Percentiles rank a stretch among this genome's conserved stretches.
phyloP scores from a whole-genome alignment of 352 stramenopile genomes.

The Globisporangium irregulare region DNA sequence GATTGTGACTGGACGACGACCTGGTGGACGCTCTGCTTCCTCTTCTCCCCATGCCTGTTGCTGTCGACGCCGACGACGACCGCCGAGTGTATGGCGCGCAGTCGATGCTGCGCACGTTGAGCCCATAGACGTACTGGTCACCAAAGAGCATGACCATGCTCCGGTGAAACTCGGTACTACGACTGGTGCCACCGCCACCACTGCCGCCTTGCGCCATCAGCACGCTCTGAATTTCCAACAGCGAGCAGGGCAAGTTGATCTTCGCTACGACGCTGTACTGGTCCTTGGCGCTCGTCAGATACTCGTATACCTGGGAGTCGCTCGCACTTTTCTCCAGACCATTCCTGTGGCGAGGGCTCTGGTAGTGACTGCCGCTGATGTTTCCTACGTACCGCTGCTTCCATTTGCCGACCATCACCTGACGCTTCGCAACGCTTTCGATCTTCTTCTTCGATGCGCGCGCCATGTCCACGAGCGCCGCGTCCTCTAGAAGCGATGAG shows the following conservation, averaged over 20 bases:
- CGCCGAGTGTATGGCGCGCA: slow-evolving; percentile 17
- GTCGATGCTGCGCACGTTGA: slow-evolving; percentile 41
- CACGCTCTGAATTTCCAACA: slow-evolving; percentile 59
- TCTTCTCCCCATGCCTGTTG: neutral
- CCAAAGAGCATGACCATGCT: slow-evolving; percentile 67
- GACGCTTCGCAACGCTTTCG: slow-evolving; percentile 38
- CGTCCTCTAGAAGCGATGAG: slow-evolving; percentile 30
- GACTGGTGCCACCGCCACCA: neutral
- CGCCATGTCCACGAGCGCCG: slow-evolving; percentile 27
- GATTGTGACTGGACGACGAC: neutral
- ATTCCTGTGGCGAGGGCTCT: neutral
- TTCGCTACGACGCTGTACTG: slow-evolving; percentile 61
- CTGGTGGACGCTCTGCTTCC: slow-evolving; percentile 1
- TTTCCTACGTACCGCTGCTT: slow-evolving; percentile 27
- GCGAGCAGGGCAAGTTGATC: slow-evolving; percentile 52
- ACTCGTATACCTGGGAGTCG: slow-evolving; percentile 56
- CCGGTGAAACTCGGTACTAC: slow-evolving; percentile 44
- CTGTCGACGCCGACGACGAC: neutral
- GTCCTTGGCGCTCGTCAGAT: slow-evolving; percentile 33
- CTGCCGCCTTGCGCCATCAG: slow-evolving; percentile 35
- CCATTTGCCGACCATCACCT: slow-evolving; percentile 49
- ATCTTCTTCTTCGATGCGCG: slow-evolving; percentile 42
- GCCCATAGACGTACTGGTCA: slow-evolving; percentile 54
- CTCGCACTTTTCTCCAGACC: slow-evolving; percentile 7
- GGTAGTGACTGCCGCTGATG: slow-evolving; percentile 17